Percentiles rank a stretch among this genome's conserved stretches.
These are phyloP conservation scores for Xerocomus brunneocitrinus DNA, from an alignment of 768 basidiomycete genomes.

Conservation along the genomic window DNA sequence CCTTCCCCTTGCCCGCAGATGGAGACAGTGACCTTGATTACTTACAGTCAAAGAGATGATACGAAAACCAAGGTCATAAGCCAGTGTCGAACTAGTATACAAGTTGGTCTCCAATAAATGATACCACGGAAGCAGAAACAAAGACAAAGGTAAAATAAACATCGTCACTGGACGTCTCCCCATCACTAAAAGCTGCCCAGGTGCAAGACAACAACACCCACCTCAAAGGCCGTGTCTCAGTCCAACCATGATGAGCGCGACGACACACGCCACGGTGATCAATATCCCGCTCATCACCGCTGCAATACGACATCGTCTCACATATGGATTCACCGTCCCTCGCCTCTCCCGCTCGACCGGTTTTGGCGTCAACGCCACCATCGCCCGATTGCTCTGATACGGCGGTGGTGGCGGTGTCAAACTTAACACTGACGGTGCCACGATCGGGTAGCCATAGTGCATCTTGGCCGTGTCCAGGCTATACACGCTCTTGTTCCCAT, in stretches of 20 bases:
- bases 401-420: conserved; percentile 26
- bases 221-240: not conserved
- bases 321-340: conserved; percentile 34
- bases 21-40: not conserved
- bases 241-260: conserved; percentile 39
- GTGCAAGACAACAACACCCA: not conserved
- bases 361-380: conserved; percentile 18
- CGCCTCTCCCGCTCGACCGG: conserved; percentile 6
- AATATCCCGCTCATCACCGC: conserved; percentile 55
- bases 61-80: not conserved
- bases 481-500: conserved; percentile 39
- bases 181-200: not conserved
- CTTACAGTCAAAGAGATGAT: not conserved
- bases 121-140: not conserved
- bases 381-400: conserved; percentile 19
- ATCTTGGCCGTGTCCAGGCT: conserved; percentile 42
- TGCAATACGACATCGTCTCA: conserved; percentile 50
- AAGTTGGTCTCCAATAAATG: not conserved
- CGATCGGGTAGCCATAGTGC: conserved; percentile 54
- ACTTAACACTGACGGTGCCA: conserved; percentile 44
- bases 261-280: conserved; percentile 47
- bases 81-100: conserved; percentile 9
- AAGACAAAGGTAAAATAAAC: not conserved
- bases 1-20: not conserved
- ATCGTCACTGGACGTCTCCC: not conserved